phyloP scores from a whole-genome alignment of 371 early-diverging fungal genomes.

The Cokeromyces recurvatus region DNA sequence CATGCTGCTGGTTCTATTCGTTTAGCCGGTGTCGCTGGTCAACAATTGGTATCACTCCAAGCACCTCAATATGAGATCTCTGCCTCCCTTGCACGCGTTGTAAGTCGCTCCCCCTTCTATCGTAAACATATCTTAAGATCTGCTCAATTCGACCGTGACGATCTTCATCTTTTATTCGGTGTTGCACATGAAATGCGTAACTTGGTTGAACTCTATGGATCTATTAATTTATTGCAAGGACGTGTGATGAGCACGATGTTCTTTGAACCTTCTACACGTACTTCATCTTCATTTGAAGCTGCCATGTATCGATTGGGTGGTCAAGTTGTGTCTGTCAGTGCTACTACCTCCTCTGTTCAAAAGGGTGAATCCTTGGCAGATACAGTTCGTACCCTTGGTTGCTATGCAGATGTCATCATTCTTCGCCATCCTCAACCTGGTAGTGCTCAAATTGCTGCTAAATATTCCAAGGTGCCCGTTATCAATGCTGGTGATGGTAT shows the following conservation, averaged over 20 bases:
- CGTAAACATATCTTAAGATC: constrained; percentile 87
- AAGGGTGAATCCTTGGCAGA: constrained; percentile 96
- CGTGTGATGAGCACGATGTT: constrained; percentile 93
- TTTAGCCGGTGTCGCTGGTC: constrained; percentile 34
- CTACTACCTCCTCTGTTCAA: constrained; percentile 80
- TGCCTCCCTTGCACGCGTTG: constrained; percentile 59
- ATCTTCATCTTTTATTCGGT: constrained; percentile 91
- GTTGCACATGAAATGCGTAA: constrained; percentile 97
- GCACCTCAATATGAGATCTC: constrained; percentile 47
- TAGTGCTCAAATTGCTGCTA: constrained; percentile 78
- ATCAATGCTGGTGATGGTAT: constrained; percentile 97
- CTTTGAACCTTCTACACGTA: constrained; percentile 96
- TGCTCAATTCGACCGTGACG: constrained; percentile 85
- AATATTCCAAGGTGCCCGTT: constrained; percentile 85
- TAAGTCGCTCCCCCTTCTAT: constrained; percentile 86
- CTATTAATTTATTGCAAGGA: constrained; percentile 78
- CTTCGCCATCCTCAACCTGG: constrained; percentile 94
- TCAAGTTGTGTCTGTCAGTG: constrained; percentile 79
- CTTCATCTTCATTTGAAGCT: constrained; percentile 88
- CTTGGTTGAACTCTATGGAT: constrained; percentile 84
- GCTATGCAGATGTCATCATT: constrained; percentile 89
- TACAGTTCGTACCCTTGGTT: constrained; percentile 89
- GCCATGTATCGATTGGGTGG: constrained; percentile 96
- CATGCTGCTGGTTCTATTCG: constrained; percentile 19
- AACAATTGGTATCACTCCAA: constrained; percentile 32